A percentile compares a stretch with the other conserved stretches of the same genome.
Evolutionary conservation across 225 moss, liverwort and hornwort genomes (phyloP).

Genomic region (Asterella californica): DNA sequence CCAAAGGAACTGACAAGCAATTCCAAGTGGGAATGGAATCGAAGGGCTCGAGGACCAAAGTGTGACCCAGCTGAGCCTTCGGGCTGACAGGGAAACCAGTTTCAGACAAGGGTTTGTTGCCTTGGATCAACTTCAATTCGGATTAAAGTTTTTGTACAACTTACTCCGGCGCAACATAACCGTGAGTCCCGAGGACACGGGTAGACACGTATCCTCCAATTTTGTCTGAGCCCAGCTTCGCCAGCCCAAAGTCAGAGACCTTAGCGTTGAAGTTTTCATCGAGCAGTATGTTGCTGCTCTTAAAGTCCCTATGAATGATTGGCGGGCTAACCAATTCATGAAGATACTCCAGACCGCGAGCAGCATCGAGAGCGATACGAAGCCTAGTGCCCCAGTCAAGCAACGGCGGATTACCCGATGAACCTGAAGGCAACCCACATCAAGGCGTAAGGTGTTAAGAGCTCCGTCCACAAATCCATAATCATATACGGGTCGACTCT

Average conservation of each 20-base stretch:
- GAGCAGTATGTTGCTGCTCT: constrained; percentile 50
- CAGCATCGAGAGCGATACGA: constrained; percentile 51
- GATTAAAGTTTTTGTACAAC: not conserved
- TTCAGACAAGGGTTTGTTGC: no score
- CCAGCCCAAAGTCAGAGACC: constrained; percentile 53
- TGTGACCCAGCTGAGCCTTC: no score
- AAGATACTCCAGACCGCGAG: constrained; percentile 51
- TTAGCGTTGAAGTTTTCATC: constrained; percentile 57
- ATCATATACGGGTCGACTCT: not conserved
- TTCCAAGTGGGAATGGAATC: no score
- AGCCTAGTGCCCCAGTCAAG: constrained; percentile 53
- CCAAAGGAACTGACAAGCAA: not conserved
- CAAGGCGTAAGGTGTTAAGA: not conserved
- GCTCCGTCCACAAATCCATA: not conserved
- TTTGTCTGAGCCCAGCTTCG: constrained; percentile 56
- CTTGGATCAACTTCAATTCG: no score
- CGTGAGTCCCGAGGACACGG: constrained; percentile 51
- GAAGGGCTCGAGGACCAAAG: no score
- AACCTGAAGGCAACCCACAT: constrained; percentile 24
- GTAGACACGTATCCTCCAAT: constrained; percentile 55
- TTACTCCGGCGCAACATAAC: constrained; percentile 55
- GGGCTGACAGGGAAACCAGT: no score
- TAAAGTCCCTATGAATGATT: constrained; percentile 53
- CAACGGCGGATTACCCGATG: constrained; percentile 45
- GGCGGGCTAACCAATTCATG: constrained; percentile 54